Conservation (phyloP, 306 rosid genomes). For the Gillenia trifoliata region DNA sequence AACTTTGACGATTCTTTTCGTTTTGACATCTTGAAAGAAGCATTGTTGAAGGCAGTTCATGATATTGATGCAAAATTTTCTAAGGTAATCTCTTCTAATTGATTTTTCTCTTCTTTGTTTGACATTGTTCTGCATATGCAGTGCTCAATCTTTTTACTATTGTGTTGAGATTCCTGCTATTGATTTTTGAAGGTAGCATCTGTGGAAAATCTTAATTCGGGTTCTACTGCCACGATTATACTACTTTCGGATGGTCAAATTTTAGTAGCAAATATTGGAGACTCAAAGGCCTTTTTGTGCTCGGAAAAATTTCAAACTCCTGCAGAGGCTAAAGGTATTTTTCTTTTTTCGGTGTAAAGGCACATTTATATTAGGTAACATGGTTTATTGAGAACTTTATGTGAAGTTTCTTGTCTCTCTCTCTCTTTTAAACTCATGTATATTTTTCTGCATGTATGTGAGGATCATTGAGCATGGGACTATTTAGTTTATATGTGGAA, state of each 20-base stretch:
- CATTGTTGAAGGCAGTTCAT: conserved; percentile 74
- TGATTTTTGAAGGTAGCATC: conserved; percentile 74
- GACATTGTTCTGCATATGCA: conserved; percentile 5
- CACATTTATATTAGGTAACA: background rate
- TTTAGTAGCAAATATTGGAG: conserved; percentile 92
- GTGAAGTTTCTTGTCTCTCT: background rate
- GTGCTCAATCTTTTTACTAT: conserved; percentile 2
- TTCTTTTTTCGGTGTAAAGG: background rate
- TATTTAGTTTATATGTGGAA: conserved; percentile 9
- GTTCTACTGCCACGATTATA: conserved; percentile 77
- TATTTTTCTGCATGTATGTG: too few species aligned
- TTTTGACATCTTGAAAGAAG: conserved; percentile 90
- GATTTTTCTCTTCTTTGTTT: too few species aligned
- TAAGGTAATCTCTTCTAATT: conserved; percentile 32
- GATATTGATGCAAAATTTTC: conserved; percentile 83
- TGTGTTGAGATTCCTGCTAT: conserved; percentile 34
- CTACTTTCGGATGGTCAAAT: conserved; percentile 79
- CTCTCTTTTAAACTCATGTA: too few species aligned
- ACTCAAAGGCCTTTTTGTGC: conserved; percentile 89
- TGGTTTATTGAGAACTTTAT: background rate
- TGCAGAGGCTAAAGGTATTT: conserved; percentile 76
- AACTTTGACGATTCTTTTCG: conserved; percentile 61
- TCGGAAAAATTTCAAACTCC: conserved; percentile 69
- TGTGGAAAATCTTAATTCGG: conserved; percentile 50
- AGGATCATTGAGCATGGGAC: too few species aligned